These are phyloP conservation scores for Paramecium octaurelia DNA, from an alignment of 73 alveolate species.

Conservation along the genomic window DNA sequence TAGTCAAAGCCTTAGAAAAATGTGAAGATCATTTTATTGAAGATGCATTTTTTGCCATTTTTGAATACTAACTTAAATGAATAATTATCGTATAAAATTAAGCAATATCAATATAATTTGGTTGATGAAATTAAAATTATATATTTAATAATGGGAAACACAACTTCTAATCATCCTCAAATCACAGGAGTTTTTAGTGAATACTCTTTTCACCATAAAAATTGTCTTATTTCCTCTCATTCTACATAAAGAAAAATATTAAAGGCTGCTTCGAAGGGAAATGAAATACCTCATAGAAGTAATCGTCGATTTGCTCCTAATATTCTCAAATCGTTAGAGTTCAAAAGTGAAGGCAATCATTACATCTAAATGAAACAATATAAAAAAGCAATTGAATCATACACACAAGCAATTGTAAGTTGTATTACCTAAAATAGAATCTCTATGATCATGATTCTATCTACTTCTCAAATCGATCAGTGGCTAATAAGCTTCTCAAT, in stretches of 20 bases:
- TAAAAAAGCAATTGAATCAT: constrained; percentile 7
- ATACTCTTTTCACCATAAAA: not conserved
- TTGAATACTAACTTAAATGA: not conserved
- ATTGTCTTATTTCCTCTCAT: not conserved
- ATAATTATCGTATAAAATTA: not conserved
- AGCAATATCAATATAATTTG: not conserved
- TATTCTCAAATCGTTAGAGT: not conserved
- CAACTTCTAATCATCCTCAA: not conserved
- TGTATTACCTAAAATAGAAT: not conserved
- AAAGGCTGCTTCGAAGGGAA: not conserved
- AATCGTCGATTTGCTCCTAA: not conserved
- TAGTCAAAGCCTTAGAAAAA: not conserved
- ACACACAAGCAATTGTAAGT: constrained; percentile 16
- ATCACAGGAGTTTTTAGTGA: not conserved
- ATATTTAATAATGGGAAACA: not conserved
- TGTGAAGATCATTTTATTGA: not conserved
- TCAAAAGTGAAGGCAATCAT: constrained; percentile 26
- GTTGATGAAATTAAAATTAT: not conserved
- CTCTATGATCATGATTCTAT: not conserved
- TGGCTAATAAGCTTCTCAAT: not conserved
- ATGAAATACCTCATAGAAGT: not conserved
- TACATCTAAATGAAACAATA: not conserved
- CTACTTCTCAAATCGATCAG: not conserved
- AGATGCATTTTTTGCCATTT: not conserved
- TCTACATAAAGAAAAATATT: not conserved